Percentiles rank a stretch among this genome's conserved stretches.
phyloP scores from a whole-genome alignment of 1,139 yeast genomes.

The Scheffersomyces stambukii region DNA sequence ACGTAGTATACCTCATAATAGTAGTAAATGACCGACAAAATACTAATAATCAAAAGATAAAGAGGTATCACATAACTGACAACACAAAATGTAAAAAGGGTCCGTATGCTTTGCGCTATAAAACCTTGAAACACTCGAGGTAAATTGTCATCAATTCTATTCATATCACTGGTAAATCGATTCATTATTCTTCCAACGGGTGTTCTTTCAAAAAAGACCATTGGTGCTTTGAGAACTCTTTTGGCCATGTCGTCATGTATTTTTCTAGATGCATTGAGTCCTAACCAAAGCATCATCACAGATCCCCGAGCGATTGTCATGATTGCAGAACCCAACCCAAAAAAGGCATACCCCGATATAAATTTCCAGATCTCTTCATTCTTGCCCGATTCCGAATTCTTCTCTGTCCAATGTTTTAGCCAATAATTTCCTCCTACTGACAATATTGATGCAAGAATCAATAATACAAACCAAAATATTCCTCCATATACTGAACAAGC shows the following conservation, averaged over 20 bases:
- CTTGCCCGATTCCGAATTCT: conserved; percentile 18
- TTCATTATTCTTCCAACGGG: conserved; percentile 32
- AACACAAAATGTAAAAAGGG: conserved; percentile 46
- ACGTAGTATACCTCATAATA: conserved; percentile 24
- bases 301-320: conserved; percentile 21
- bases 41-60: conserved; percentile 17
- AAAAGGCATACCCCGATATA: conserved; percentile 22
- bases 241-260: conserved; percentile 29
- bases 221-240: conserved; percentile 27
- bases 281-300: conserved; percentile 25
- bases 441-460: conserved; percentile 15
- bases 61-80: conserved; percentile 29
- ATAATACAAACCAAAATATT: conserved; percentile 18
- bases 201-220: conserved; percentile 34
- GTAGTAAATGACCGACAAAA: conserved; percentile 23
- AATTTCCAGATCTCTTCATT: conserved; percentile 20
- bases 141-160: conserved; percentile 21
- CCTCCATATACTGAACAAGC: conserved; percentile 25
- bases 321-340: conserved; percentile 19
- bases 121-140: conserved; percentile 26
- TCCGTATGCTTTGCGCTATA: conserved; percentile 36
- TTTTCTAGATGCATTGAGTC: conserved; percentile 21
- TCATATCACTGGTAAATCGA: conserved; percentile 29
- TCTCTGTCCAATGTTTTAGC: conserved; percentile 30
- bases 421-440: conserved; percentile 23